Conservation (phyloP, 176 grass and related monocot species). For the Eleusine coracana region DNA sequence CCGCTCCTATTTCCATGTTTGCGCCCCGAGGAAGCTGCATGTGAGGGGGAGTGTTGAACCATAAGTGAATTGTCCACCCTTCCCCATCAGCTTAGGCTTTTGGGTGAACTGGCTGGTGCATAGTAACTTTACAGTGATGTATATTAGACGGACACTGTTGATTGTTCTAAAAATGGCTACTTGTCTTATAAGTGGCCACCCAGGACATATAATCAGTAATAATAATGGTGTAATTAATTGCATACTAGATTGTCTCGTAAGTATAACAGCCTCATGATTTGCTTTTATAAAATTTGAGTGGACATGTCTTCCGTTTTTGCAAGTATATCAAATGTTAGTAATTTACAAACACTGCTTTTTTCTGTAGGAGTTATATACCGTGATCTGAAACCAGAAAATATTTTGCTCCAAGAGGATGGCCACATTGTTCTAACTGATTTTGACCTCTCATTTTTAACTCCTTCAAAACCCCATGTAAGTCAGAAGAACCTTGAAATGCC, state of each 20-base stretch:
- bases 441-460: constrained; percentile 93
- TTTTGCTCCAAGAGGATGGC: constrained; percentile 86
- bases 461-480: constrained; percentile 92
- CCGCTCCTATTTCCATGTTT: no score
- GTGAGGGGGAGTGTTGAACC: no score
- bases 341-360: constrained; percentile 33
- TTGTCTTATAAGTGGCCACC: background rate
- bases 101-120: no score
- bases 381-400: constrained; percentile 98
- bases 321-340: constrained; percentile 16
- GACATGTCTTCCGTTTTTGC: background rate
- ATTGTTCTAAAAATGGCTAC: background rate
- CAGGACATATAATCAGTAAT: background rate
- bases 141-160: background rate
- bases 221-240: background rate
- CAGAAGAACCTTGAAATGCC: constrained; percentile 6
- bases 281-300: constrained; percentile 3
- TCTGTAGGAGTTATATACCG: constrained; percentile 91
- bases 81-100: no score
- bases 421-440: constrained; percentile 94
- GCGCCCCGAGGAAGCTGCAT: no score
- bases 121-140: no score
- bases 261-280: background rate
- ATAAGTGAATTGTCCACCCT: no score
- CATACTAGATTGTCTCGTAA: background rate